Evolutionary conservation across 768 basidiomycete species (phyloP).

Genomic region (Boletus rubropictus): DNA sequence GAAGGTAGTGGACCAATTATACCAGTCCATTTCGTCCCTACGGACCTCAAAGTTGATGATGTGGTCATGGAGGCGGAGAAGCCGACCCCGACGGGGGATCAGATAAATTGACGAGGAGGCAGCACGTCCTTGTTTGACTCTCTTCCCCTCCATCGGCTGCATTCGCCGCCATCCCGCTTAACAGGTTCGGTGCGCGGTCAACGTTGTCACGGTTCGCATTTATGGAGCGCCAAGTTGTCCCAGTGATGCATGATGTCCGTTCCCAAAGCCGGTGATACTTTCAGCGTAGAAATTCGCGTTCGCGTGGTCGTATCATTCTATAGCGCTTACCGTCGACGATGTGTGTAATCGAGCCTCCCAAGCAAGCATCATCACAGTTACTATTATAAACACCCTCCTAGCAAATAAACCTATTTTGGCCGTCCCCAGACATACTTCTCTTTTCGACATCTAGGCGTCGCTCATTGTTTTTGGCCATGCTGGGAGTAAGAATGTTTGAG

Average conservation of each 20-base stretch:
- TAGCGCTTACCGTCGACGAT: no score
- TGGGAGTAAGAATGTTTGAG: neutral
- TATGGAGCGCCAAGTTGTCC: neutral
- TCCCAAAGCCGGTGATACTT: neutral
- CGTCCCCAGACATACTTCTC: no score
- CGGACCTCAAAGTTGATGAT: neutral
- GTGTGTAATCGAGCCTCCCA: neutral
- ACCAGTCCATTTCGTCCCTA: neutral
- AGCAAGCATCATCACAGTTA: no score
- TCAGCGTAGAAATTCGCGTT: neutral
- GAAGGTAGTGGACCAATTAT: slow-evolving; percentile 4
- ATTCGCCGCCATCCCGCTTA: neutral
- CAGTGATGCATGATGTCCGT: neutral
- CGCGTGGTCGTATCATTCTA: neutral
- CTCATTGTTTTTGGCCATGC: no score
- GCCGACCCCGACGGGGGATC: neutral
- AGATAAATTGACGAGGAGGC: neutral
- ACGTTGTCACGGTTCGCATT: neutral
- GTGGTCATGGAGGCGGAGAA: neutral
- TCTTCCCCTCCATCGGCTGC: neutral
- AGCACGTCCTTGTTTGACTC: neutral
- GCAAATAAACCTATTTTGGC: no score
- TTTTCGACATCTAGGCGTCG: no score
- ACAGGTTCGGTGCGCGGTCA: neutral
- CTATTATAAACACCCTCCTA: no score